phyloP scores from a whole-genome alignment of 306 rosid species.

The Malus asiatica region DNA sequence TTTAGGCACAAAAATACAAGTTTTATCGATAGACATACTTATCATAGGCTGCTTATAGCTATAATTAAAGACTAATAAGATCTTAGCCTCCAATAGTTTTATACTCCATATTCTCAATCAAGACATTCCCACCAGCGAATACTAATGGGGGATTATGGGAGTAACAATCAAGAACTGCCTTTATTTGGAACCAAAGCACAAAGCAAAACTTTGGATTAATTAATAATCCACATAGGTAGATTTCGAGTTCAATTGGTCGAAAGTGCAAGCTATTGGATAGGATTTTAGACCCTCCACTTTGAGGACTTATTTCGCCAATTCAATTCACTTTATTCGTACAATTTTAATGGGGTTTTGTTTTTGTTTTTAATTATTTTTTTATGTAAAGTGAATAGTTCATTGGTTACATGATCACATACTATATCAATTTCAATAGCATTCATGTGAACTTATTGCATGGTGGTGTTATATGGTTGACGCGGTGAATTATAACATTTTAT shows the following conservation, averaged over 20 bases:
- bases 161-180: slow-evolving; percentile 41
- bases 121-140: slow-evolving; percentile 13
- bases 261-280: slow-evolving; percentile 34
- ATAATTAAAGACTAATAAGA: not conserved
- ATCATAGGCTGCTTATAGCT: not conserved
- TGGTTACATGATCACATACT: no score
- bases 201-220: not conserved
- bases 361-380: no score
- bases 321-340: slow-evolving; percentile 1
- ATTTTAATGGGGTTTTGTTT: no score
- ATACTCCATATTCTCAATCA: slow-evolving; percentile 9
- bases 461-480: no score
- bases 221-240: slow-evolving; percentile 1
- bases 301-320: slow-evolving; percentile 18
- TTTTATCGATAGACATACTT: not conserved
- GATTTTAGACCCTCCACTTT: slow-evolving; percentile 22
- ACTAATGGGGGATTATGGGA: slow-evolving; percentile 16
- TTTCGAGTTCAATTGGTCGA: slow-evolving; percentile 28
- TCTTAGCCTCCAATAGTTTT: slow-evolving; percentile 3
- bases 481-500: no score
- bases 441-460: no score
- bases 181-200: slow-evolving; percentile 19
- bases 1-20: not conserved
- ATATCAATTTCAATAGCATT: no score
- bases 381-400: no score